Evolutionary conservation across 192 early-diverging fungal species (phyloP).

Genomic region (Piromyces finnis): DNA sequence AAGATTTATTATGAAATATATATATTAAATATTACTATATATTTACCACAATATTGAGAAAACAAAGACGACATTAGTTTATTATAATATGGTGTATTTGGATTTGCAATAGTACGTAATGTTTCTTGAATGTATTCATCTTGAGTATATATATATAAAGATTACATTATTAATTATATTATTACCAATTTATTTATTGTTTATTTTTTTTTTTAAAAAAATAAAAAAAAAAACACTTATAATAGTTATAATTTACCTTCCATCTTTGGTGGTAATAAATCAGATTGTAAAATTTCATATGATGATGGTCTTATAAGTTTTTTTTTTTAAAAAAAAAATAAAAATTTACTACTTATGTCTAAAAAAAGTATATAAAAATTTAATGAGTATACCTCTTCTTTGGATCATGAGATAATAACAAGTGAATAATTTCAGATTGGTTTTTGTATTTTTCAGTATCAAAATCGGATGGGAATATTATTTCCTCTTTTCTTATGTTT

Average conservation of each 20-base stretch:
- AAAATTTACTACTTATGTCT: no score
- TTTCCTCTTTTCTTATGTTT: slow-evolving; percentile 29
- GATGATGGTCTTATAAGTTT: slow-evolving; percentile 59
- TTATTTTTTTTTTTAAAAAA: no score
- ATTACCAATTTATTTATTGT: no score
- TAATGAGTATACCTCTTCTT: slow-evolving; percentile 10
- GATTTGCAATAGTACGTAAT: slow-evolving; percentile 73
- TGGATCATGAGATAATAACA: slow-evolving; percentile 54
- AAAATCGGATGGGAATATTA: slow-evolving; percentile 31
- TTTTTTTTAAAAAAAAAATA: no score
- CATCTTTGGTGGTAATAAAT: slow-evolving; percentile 59
- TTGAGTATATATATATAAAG: no score
- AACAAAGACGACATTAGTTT: slow-evolving; percentile 45
- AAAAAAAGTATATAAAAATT: no score
- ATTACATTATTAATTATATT: no score
- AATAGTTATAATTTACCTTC: no score
- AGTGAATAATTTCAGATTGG: slow-evolving; percentile 51
- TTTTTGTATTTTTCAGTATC: slow-evolving; percentile 35
- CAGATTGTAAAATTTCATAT: slow-evolving; percentile 61
- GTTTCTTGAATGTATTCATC: slow-evolving; percentile 80
- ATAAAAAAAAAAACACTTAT: no score
- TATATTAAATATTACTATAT: background rate
- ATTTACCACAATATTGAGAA: background rate
- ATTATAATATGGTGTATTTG: slow-evolving; percentile 66
- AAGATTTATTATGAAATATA: no score